A percentile compares a stretch with the other conserved stretches of the same genome.
phyloP scores from a whole-genome alignment of 2,329 filamentous ascomycete species.

The Shiraia bambusicola region DNA sequence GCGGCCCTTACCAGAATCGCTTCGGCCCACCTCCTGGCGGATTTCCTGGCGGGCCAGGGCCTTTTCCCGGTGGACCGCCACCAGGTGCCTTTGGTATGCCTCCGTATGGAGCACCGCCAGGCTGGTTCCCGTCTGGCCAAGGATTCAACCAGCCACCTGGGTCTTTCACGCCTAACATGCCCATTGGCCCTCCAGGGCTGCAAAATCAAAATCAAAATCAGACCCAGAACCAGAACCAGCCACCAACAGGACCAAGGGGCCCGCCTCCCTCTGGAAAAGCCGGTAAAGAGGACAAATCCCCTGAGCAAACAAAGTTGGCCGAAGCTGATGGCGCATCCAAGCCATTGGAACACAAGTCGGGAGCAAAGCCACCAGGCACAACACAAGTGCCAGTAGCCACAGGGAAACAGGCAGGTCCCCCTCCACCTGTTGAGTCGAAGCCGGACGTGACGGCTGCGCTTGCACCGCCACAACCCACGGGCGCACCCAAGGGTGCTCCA shows the following conservation, averaged over 20 bases:
- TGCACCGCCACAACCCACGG: conserved; percentile 50
- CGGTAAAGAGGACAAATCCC: conserved; percentile 32
- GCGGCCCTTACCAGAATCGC: conserved; percentile 45
- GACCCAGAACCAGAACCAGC: too few relatives aligned
- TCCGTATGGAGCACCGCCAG: conserved; percentile 68
- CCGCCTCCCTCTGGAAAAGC: conserved; percentile 31
- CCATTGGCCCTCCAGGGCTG: conserved; percentile 58
- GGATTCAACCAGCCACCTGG: conserved; percentile 71
- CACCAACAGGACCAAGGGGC: conserved; percentile 42
- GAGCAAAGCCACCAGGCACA: conserved; percentile 43
- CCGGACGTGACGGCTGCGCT: conserved; percentile 61
- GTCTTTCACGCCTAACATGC: conserved; percentile 62
- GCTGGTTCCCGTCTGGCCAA: conserved; percentile 78
- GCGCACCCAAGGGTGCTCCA: conserved; percentile 38
- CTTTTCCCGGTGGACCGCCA: conserved; percentile 51
- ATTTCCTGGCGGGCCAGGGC: conserved; percentile 46
- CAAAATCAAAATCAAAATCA: too few relatives aligned
- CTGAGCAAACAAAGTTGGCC: conserved; percentile 40
- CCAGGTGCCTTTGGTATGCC: conserved; percentile 66
- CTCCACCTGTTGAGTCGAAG: conserved; percentile 69
- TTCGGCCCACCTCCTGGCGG: conserved; percentile 49
- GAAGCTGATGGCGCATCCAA: conserved; percentile 52
- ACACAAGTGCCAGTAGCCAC: conserved; percentile 45
- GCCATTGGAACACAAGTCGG: conserved; percentile 57
- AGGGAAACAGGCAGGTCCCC: conserved; percentile 53